A percentile compares a stretch with the other conserved stretches of the same genome.
Conservation (phyloP, 1,284 basidiomycete genomes). For the Termitomyces sp. region DNA sequence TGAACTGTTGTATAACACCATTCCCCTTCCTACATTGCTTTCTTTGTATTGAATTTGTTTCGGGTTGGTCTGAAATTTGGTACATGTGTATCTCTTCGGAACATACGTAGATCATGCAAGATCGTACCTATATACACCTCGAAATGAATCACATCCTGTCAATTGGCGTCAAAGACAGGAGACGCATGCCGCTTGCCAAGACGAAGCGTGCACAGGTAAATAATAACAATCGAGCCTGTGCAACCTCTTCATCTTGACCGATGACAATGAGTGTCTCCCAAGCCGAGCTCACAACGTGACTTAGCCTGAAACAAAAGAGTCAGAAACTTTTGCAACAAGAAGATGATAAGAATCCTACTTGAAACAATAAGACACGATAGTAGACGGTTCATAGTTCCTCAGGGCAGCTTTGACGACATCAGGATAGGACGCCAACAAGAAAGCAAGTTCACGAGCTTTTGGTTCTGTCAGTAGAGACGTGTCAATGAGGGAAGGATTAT, state of each 20-base stretch:
- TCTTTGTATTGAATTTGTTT: no score
- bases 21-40: no score
- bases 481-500: slow-evolving; percentile 58
- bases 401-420: slow-evolving; percentile 76
- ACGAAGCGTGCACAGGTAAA: slow-evolving; percentile 10
- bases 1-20: background rate
- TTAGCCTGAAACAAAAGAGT: slow-evolving; percentile 58
- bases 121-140: no score
- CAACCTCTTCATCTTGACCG: slow-evolving; percentile 58
- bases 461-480: slow-evolving; percentile 61
- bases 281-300: slow-evolving; percentile 79
- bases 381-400: slow-evolving; percentile 84
- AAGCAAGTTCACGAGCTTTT: slow-evolving; percentile 83
- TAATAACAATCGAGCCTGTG: slow-evolving; percentile 4
- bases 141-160: background rate
- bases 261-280: slow-evolving; percentile 87
- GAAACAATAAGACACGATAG: slow-evolving; percentile 63
- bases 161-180: slow-evolving; percentile 8
- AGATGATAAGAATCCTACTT: background rate
- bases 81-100: no score
- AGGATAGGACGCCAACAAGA: slow-evolving; percentile 88
- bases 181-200: slow-evolving; percentile 9
- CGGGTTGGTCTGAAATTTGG: no score
- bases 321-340: background rate
- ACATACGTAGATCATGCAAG: no score